Evolutionary conservation across 345 rosid genomes (phyloP).

Genomic region (Triadica sebifera): DNA sequence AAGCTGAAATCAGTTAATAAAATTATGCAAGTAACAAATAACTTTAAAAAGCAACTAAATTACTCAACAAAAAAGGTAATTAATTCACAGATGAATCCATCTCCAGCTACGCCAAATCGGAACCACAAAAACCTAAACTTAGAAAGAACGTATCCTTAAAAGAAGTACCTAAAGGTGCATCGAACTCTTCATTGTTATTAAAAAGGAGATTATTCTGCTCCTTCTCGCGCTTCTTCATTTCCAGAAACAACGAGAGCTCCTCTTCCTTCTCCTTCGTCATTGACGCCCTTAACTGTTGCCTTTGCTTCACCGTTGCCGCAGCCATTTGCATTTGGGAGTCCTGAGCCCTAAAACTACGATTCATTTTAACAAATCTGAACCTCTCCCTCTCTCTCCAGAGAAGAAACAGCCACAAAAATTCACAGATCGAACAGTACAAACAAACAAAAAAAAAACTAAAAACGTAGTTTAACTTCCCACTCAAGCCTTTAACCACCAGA

Average conservation of each 20-base stretch:
- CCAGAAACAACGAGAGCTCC: conserved; percentile 84
- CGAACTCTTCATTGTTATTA: conserved; percentile 47
- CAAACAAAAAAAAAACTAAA: background rate
- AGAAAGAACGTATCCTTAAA: background rate
- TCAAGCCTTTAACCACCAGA: background rate
- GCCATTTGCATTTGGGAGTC: conserved; percentile 63
- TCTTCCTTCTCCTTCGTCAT: conserved; percentile 91
- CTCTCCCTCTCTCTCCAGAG: background rate
- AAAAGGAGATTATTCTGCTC: conserved; percentile 57
- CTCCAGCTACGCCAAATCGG: too few species aligned
- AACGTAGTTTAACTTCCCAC: too few species aligned
- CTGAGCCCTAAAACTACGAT: conserved; percentile 88
- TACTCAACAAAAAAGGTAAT: background rate
- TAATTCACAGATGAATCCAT: background rate
- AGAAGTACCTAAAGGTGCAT: conserved; percentile 62
- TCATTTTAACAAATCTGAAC: conserved; percentile 45
- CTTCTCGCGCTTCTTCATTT: conserved; percentile 87
- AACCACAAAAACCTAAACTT: background rate
- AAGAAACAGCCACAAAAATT: background rate
- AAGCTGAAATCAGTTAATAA: background rate
- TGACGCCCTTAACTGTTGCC: conserved; percentile 74
- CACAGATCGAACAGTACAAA: conserved; percentile 14
- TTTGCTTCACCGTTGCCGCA: conserved; percentile 66
- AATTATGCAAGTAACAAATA: background rate
- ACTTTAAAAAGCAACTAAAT: background rate